phyloP scores from a whole-genome alignment of 192 early-diverging fungal genomes.

The Chytriomyces sp. region DNA sequence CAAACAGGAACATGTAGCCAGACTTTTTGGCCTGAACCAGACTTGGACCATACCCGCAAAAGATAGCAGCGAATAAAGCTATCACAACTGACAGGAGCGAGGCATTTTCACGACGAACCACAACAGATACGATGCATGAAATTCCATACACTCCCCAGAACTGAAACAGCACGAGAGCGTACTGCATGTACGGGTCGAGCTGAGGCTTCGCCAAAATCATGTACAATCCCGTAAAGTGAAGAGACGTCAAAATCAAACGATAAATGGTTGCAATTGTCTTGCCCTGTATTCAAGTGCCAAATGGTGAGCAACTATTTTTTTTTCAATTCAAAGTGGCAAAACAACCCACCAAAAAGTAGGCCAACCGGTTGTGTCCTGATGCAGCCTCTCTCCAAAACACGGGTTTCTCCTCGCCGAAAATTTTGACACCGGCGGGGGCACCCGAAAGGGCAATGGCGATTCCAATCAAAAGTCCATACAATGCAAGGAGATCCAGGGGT shows the following conservation, averaged over 20 bases:
- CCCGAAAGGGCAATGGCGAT: constrained; percentile 45
- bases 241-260: constrained; percentile 43
- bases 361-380: constrained; percentile 41
- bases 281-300: constrained; percentile 23
- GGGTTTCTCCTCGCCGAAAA: constrained; percentile 52
- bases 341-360: constrained; percentile 32
- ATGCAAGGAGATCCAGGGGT: constrained; percentile 37
- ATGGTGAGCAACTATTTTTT: constrained; percentile 13
- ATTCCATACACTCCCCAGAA: constrained; percentile 56
- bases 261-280: constrained; percentile 47
- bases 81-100: constrained; percentile 40
- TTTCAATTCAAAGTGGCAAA: constrained; percentile 9
- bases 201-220: constrained; percentile 41
- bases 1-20: constrained; percentile 40
- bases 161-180: constrained; percentile 39
- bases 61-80: constrained; percentile 48
- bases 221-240: constrained; percentile 48
- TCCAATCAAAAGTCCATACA: constrained; percentile 40
- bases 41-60: constrained; percentile 54
- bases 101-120: constrained; percentile 48
- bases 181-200: constrained; percentile 33
- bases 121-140: constrained; percentile 43
- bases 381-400: constrained; percentile 57
- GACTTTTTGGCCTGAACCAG: constrained; percentile 40
- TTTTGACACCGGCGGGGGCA: constrained; percentile 51